Evolutionary conservation across 2,329 filamentous ascomycete genomes (phyloP).

Genomic region (Magnaporthiopsis rhizophila): DNA sequence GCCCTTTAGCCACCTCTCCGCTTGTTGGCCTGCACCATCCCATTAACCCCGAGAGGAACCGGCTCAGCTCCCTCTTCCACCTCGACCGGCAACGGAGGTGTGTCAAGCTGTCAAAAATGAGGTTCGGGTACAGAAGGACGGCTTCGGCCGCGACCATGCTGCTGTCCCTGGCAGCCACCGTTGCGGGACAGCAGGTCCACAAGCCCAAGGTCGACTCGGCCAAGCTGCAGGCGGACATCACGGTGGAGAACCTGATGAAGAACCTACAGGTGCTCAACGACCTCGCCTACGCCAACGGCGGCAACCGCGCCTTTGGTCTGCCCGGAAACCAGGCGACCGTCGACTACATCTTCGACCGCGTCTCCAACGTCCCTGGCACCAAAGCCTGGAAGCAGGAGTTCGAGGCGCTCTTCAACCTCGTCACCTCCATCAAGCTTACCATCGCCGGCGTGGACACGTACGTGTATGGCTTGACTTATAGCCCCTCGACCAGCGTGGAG

Average conservation of each 20-base stretch:
- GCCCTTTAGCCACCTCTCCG: not conserved
- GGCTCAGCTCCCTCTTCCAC: not conserved
- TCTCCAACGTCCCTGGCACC: slow-evolving; percentile 29
- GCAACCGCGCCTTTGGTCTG: slow-evolving; percentile 56
- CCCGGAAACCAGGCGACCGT: slow-evolving; percentile 44
- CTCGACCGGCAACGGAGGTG: not conserved
- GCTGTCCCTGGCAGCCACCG: slow-evolving; percentile 5
- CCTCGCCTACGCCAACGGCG: slow-evolving; percentile 39
- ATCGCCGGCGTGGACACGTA: slow-evolving; percentile 17
- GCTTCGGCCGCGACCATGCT: not conserved
- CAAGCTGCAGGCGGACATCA: slow-evolving; percentile 31
- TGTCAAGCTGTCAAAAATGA: not conserved
- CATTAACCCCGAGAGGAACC: not conserved
- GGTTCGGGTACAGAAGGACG: not conserved
- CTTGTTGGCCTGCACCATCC: not conserved
- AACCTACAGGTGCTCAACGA: slow-evolving; percentile 38
- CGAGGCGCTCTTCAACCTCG: slow-evolving; percentile 31
- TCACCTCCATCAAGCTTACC: slow-evolving; percentile 28
- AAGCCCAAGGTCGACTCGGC: slow-evolving; percentile 22
- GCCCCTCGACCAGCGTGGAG: slow-evolving; percentile 35
- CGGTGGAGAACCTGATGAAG: slow-evolving; percentile 31
- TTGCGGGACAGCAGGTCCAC: slow-evolving; percentile 3
- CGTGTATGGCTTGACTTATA: slow-evolving; percentile 35
- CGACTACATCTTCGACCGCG: slow-evolving; percentile 32
- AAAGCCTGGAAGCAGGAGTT: slow-evolving; percentile 40